Evolutionary conservation across 768 basidiomycete genomes (phyloP), one percentile per base, ranked within the genome.

Genomic region (Rhizopogon vulgaris): DNA sequence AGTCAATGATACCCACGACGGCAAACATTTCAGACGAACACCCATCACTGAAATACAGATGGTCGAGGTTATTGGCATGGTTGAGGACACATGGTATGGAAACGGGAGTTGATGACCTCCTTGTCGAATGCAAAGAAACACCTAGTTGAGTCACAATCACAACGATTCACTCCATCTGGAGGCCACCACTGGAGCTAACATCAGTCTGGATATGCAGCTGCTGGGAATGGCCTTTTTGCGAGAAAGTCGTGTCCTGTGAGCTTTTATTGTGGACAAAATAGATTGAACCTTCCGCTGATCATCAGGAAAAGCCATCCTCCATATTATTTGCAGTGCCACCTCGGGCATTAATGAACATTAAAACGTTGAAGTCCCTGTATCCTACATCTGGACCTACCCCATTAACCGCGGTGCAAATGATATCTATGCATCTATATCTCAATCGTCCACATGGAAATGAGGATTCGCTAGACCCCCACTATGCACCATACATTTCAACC

Each of bases 351-450:
- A 69, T 95, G 57, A 97, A 94, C 67, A 69, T 74, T 37, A 71
- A 74, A 41, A 94, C 93, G 0, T 75, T 96, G 32, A 65, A 68
- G 22, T 70, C 75, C 2, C 70, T 80, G 38, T 87, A 92, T 67
- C 78, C 84, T 32, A 41, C 63, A 1, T 41, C 60, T 41, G 27
- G 53, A 36, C 49, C 50, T 48, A 57, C 59, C 6, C 58, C 61
- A 14, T 63, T 86, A 54, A 81, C 78, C 22, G 87, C 89, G 9
- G 77, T 76, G 4, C 94, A 96, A 61, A 66, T 90, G 14, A 78
- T 96, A 30, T 82, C 90, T 6, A 69, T 97, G 53, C 91, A 96
- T 72, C 74, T 96, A 9, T 74, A 81, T 38, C 70, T 94, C 2
- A 76, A 88, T 68, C 78, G 77, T 39, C 86, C 85, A 1, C 49